Conservation (phyloP, 306 rosid species). For the Medicago lupulina region DNA sequence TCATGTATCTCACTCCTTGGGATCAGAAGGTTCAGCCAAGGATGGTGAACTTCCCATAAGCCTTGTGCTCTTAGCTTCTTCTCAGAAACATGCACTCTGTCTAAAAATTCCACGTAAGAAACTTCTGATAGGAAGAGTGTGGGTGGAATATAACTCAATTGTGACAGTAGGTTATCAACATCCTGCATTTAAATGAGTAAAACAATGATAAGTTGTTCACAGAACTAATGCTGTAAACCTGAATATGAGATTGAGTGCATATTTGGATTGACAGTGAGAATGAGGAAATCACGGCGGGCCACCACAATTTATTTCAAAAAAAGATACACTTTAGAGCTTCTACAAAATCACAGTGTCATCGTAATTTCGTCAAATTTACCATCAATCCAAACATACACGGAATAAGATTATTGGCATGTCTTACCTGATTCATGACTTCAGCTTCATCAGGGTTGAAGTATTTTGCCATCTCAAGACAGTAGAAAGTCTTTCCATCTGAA, state of each 20-base stretch:
- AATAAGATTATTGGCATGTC: constrained; percentile 15
- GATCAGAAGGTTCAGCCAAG: constrained; percentile 88
- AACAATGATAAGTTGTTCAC: constrained; percentile 8
- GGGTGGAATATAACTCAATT: constrained; percentile 63
- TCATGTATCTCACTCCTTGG: constrained; percentile 71
- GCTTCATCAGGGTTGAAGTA: constrained; percentile 74
- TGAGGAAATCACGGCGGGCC: neutral
- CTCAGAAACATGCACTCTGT: constrained; percentile 85
- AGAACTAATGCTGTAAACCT: neutral
- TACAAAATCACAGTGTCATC: neutral
- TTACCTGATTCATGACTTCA: constrained; percentile 66
- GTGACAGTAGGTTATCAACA: constrained; percentile 63
- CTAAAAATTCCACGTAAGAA: constrained; percentile 79
- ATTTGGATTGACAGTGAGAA: neutral
- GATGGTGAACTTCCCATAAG: constrained; percentile 93
- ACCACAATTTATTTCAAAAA: neutral
- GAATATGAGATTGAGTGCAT: neutral
- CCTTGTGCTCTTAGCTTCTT: constrained; percentile 70
- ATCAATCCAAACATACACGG: constrained; percentile 1
- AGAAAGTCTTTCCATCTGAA: constrained; percentile 77
- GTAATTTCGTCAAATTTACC: neutral
- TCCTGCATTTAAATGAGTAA: constrained; percentile 59
- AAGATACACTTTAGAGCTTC: no score
- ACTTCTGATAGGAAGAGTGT: constrained; percentile 85
- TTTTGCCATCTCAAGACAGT: constrained; percentile 88